Percentiles rank a stretch among this genome's conserved stretches.
These are phyloP conservation scores for Cercospora canescens DNA, from an alignment of 2,329 filamentous ascomycete species.

Conservation along the genomic window DNA sequence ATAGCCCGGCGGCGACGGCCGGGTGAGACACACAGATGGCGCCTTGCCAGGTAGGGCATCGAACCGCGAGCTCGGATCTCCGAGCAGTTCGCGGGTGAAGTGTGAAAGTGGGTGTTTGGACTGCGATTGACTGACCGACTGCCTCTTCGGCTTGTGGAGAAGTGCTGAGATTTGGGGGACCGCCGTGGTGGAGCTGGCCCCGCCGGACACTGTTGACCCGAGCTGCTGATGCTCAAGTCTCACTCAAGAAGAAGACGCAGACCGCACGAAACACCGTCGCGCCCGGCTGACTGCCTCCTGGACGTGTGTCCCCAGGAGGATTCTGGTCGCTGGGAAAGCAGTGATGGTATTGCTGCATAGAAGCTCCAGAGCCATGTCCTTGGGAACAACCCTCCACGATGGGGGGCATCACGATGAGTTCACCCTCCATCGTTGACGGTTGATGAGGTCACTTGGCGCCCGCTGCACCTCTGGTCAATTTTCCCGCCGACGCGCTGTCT, in stretches of 20 bases:
- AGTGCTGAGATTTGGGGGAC: not conserved
- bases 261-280: not conserved
- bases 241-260: not conserved
- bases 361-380: not conserved
- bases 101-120: too few relatives aligned
- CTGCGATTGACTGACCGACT: too few relatives aligned
- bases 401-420: not conserved
- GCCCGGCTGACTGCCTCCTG: not conserved
- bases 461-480: constrained; percentile 7
- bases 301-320: not conserved
- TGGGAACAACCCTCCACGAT: not conserved
- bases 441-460: constrained; percentile 4
- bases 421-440: constrained; percentile 6
- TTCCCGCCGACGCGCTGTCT: constrained; percentile 1
- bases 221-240: not conserved
- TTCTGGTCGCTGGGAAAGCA: not conserved
- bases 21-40: not conserved
- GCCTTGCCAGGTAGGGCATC: not conserved
- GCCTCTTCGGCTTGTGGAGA: not conserved
- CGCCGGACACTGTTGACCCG: constrained; percentile 5
- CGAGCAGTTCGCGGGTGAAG: too few relatives aligned
- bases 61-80: not conserved
- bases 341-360: not conserved
- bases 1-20: not conserved
- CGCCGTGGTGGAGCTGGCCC: not conserved